Evolutionary conservation across 2,329 filamentous ascomycete genomes (phyloP), one percentile per base, ranked within the genome.

Genomic region (Pyrenophora graminea): DNA sequence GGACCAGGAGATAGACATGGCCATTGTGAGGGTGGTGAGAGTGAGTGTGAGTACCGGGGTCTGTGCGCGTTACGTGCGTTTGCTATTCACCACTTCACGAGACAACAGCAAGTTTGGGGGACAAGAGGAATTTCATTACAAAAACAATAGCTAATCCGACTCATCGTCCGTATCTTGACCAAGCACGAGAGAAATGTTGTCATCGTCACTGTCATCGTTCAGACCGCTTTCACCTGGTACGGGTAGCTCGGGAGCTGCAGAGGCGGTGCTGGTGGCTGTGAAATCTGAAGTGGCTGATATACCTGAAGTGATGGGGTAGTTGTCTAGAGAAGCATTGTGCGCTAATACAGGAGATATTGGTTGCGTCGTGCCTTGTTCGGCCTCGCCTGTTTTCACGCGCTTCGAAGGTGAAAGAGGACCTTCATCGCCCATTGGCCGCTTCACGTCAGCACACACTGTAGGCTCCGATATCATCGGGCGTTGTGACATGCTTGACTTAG

Each of bases 101-200:
- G 19, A 43, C 9, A 41, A 27, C 37, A 18, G 36, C 33, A 43
- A 45, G 13, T 32, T 15, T n/a, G 5, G 19, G 13, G 6, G 7
- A 36, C 12, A 41, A 21, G 23, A 30, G 18, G 23, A 17, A 19
- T 21, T 15, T 12, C 36, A 12, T n/a, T 36, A 39, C 19, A 2
- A 18, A 10, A n/a, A 15, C 17, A 36, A 43, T 34, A 15, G 13
- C 5, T 15, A 66, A 10, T 71, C 68, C 1, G 68, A 70, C 6
- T 73, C 70, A 2, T 71, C 67, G 40, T 72, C 70, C 1, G 65
- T 70, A 30, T 73, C 70, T 41, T 69, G 69, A 2, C 70, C 70
- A 25, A 73, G 54, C 1, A 71, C 68, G 6, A 73, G 48, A 9
- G 64, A 60, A 25, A 71, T 64, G 15, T 55, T 51, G 38, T 53